These are phyloP conservation scores for Neofusicoccum laricinum DNA, from an alignment of 2,329 filamentous ascomycete species.

Conservation along the genomic window DNA sequence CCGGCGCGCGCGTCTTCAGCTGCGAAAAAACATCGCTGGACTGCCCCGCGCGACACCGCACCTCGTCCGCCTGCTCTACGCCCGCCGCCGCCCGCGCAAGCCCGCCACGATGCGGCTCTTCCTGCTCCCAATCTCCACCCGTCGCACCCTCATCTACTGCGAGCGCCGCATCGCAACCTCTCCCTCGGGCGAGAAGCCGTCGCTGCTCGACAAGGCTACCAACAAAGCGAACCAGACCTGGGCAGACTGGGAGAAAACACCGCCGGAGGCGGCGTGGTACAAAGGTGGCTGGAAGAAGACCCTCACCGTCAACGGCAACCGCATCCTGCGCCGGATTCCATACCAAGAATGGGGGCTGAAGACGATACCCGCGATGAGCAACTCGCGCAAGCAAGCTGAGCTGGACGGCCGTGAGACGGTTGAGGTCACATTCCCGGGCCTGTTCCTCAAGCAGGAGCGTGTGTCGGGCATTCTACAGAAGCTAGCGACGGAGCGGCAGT, in stretches of 20 bases:
- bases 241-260: conserved; percentile 74
- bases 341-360: conserved; percentile 98
- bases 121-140: conserved; percentile 87
- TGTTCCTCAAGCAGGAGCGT: conserved; percentile 62
- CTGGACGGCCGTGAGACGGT: conserved; percentile 61
- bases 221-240: conserved; percentile 72
- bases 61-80: neutral
- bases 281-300: conserved; percentile 76
- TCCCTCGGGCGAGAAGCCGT: conserved; percentile 48
- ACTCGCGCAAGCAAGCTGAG: conserved; percentile 63
- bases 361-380: conserved; percentile 79
- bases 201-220: conserved; percentile 67
- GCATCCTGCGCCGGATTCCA: conserved; percentile 79
- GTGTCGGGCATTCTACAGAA: conserved; percentile 64
- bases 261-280: conserved; percentile 48
- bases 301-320: conserved; percentile 82
- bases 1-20: neutral
- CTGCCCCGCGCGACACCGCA: conserved; percentile 20
- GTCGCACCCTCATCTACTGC: conserved; percentile 88
- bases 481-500: conserved; percentile 77
- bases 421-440: conserved; percentile 73
- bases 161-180: conserved; percentile 59
- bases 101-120: conserved; percentile 74
- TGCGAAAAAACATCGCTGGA: neutral
- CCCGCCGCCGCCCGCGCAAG: neutral